These are phyloP conservation scores for Zygotorulaspora sp. DNA, from an alignment of 805 yeast species.

Conservation along the genomic window DNA sequence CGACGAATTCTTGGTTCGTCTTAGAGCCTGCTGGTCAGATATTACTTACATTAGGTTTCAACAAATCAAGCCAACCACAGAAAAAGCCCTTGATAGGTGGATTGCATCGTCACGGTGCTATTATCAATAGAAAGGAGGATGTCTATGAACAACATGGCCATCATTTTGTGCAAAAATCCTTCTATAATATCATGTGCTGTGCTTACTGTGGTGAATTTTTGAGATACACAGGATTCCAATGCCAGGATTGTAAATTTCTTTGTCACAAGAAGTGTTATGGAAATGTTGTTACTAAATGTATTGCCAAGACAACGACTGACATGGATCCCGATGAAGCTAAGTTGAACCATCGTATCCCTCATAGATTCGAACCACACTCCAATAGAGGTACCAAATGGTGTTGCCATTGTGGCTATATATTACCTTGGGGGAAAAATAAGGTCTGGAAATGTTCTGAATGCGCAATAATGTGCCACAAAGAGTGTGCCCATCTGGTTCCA, in stretches of 20 bases:
- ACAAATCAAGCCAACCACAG: constrained; percentile 54
- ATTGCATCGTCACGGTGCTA: constrained; percentile 95
- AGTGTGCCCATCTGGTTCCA: constrained; percentile 91
- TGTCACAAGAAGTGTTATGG: constrained; percentile 80
- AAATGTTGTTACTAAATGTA: constrained; percentile 78
- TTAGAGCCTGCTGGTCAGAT: constrained; percentile 95
- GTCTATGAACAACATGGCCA: constrained; percentile 96
- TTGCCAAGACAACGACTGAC: constrained; percentile 68
- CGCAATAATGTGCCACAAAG: constrained; percentile 90
- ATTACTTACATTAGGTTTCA: constrained; percentile 69
- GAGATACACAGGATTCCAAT: constrained; percentile 79
- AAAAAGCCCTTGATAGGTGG: constrained; percentile 51
- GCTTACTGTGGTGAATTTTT: constrained; percentile 95
- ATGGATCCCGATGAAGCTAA: constrained; percentile 68
- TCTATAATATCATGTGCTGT: constrained; percentile 94
- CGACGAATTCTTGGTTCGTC: constrained; percentile 78
- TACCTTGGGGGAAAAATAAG: constrained; percentile 92
- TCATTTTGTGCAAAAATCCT: constrained; percentile 91
- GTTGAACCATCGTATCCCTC: constrained; percentile 94
- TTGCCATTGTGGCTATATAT: constrained; percentile 95
- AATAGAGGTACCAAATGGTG: constrained; percentile 99
- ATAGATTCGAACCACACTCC: constrained; percentile 85
- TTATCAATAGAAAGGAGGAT: constrained; percentile 82
- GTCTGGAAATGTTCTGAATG: constrained; percentile 91
- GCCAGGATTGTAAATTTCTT: constrained; percentile 76